phyloP scores from a whole-genome alignment of 495 filamentous ascomycete genomes.

The Penicillium soppii region DNA sequence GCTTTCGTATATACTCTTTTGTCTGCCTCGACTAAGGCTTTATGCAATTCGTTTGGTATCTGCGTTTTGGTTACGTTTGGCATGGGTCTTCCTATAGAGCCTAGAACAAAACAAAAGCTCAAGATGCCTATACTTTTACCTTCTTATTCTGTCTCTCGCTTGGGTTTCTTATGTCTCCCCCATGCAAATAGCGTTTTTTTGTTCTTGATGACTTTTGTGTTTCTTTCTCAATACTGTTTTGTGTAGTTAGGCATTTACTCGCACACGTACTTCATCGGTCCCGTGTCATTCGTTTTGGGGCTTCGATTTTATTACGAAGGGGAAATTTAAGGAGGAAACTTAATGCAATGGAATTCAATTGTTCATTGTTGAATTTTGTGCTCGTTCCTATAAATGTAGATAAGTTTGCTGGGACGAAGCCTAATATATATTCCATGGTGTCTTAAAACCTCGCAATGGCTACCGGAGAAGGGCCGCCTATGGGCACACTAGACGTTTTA shows the following conservation, averaged over 20 bases:
- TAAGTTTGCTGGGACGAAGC: background rate
- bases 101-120: background rate
- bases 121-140: constrained; percentile 8
- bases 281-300: constrained; percentile 12
- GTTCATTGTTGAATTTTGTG: background rate
- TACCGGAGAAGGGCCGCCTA: too few species aligned
- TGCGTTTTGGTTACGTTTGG: background rate
- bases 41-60: background rate
- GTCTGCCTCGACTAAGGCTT: background rate
- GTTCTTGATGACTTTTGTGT: constrained; percentile 17
- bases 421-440: background rate
- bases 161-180: constrained; percentile 13
- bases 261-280: constrained; percentile 14
- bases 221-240: background rate
- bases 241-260: constrained; percentile 26
- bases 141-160: constrained; percentile 13
- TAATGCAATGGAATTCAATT: constrained; percentile 1
- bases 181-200: constrained; percentile 27
- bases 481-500: too few species aligned
- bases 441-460: too few species aligned
- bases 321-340: background rate
- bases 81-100: background rate
- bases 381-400: background rate
- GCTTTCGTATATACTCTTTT: constrained; percentile 14
- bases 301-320: constrained; percentile 10